Evolutionary conservation across 1,139 yeast species (phyloP).

Genomic region (Kodamaea plutei): DNA sequence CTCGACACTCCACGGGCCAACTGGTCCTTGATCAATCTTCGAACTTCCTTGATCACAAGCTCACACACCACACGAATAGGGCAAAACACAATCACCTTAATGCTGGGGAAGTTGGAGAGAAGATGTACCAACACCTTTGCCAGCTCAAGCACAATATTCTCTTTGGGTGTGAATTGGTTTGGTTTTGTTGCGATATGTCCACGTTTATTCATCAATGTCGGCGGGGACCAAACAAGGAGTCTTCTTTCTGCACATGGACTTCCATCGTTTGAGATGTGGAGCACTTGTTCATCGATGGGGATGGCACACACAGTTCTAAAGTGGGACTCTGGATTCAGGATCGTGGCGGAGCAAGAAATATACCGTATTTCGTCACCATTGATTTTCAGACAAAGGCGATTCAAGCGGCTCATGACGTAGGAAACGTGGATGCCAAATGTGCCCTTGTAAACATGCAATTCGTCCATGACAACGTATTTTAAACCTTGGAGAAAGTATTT

Average conservation of each 20-base stretch:
- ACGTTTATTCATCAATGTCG: conserved; percentile 54
- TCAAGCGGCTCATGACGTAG: conserved; percentile 71
- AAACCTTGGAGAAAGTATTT: conserved; percentile 57
- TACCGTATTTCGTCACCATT: conserved; percentile 41
- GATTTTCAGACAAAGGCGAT: conserved; percentile 48
- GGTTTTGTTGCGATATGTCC: conserved; percentile 34
- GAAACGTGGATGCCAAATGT: conserved; percentile 92
- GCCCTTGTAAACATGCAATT: conserved; percentile 85
- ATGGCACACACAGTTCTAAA: conserved; percentile 74
- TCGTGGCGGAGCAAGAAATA: conserved; percentile 92
- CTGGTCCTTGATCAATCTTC: conserved; percentile 29
- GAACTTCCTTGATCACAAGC: conserved; percentile 74
- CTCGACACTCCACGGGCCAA: no score
- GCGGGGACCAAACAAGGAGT: conserved; percentile 79
- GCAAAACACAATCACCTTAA: conserved; percentile 83
- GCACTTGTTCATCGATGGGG: conserved; percentile 34
- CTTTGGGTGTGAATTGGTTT: conserved; percentile 43
- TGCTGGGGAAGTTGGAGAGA: conserved; percentile 45
- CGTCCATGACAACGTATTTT: conserved; percentile 80
- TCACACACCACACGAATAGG: conserved; percentile 85
- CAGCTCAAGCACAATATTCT: conserved; percentile 69
- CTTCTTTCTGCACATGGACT: conserved; percentile 80
- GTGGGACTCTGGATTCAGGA: conserved; percentile 65
- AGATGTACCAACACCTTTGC: conserved; percentile 68
- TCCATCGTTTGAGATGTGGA: conserved; percentile 70